Base-by-base conservation (phyloP, 2,329 filamentous ascomycete genomes). In the Penicillium sp. region DNA sequence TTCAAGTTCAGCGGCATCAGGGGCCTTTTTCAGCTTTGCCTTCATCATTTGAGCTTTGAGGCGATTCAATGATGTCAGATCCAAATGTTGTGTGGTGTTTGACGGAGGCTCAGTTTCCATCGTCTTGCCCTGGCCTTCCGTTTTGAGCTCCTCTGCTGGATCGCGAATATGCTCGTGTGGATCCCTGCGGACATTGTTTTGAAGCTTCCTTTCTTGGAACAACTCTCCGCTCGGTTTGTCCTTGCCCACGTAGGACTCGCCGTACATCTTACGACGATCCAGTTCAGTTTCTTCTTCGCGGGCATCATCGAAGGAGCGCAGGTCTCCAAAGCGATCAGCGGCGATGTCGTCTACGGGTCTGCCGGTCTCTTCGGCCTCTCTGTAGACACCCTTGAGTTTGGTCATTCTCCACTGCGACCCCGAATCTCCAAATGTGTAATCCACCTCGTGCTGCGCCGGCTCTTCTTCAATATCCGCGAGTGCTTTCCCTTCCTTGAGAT, bases 351-450 rank as follows among this genome's bases (percentile, higher is more conserved):
- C 92, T 0, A 95, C 78, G 0, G 81, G 62, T n/a, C 79, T 79
- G 0, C 84, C 84, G 0, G 77, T 84, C 60, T 93, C 85, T 58
- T 95, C 79, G 0, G 90, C 89, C 46, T 85, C 80, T 24, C 82
- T 81, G 68, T 95, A 95, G 1, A 95, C 88, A 9, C 84, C 87
- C 57, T 87, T 90, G 28, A 98, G 81, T 69, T 91, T 96, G 5
- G 87, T 95, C 91, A 98, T 95, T 43, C 95, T 85, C 93, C 95
- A 98, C 61, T 89, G 82, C 12, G 91, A 92, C 0, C 93, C 92
- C 6, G 81, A 74, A 67, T 98, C 93, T 15, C 95, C 93, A 69
- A 98, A 95, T 0, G 75, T 88, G 66, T 97, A 98, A 50, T 81
- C 77, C 7, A 95, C 81, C 48, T 87, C 80, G 46, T 82, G 76